Base-by-base conservation (phyloP, 2,329 filamentous ascomycete genomes). In the Colletotrichum neosansevieriae region DNA sequence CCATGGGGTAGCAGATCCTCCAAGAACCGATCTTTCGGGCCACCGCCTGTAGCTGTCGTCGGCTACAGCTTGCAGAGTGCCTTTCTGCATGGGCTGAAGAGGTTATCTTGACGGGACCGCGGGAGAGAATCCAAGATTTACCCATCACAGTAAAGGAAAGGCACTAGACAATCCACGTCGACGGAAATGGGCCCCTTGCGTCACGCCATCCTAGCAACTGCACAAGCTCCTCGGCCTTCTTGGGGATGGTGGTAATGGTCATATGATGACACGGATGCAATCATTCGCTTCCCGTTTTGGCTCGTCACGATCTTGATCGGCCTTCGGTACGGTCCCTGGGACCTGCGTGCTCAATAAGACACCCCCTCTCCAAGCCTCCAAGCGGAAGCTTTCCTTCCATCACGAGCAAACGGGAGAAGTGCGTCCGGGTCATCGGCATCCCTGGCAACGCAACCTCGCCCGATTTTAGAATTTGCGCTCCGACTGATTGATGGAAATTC, bases 401-500 rank as follows among this genome's bases (percentile, higher is more conserved):
- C 19, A 42, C 17, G n/a, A 36, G 21, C 10, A 59, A 60, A 44
- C 34, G 66, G 66, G 49, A 34, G 54, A 54, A 66, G 61, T 60
- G 40, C 62, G 49, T 54, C 66, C 49, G 62, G 54, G 17, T 24
- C n/a, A 34, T 29, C 62, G 66, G 61, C 42, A 65, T n/a, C n/a
- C 32, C 17, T 50, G 12, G n/a, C 10, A 2, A 34, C 24, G 66
- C 56, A 11, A 32, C 15, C 24, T 69, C 66, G n/a, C 21, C 24
- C 42, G 61, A 59, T 40, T 1, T 0, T 3, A 56, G n/a, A 24
- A 15, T 17, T 7, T 6, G 19, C 34, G 3, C 10, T 17, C 11
- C 44, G 10, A 42, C 56, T 69, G 61, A 69, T 69, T 69, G 66
- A 66, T 66, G 66, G 66, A 69, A 65, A 60, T 66, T 60, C 13